Base-by-base conservation (phyloP, 352 stramenopile genomes). In the Globisporangium cystogenes region DNA sequence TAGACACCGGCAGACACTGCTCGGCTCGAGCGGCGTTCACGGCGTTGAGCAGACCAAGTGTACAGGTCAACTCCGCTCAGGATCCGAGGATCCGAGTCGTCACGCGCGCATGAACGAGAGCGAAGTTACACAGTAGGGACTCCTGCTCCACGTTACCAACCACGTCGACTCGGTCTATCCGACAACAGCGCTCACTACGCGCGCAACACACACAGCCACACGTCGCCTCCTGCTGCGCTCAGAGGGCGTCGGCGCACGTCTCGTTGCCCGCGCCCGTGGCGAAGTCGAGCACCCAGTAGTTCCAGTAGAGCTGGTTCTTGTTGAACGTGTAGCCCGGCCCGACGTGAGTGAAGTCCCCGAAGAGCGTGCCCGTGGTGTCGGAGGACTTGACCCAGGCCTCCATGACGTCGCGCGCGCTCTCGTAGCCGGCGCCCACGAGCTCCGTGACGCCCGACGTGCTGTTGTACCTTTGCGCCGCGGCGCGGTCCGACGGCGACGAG, bases 281-380 rank as follows among this genome's bases (percentile, higher is more conserved):
- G 39, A 74, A 71, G 49, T 74, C 66, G 21, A 71, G 44, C 16
- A 56, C 48, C 62, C 62, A 74, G 53, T 68, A 74, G 24, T 59
- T 64, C 52, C 57, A 63, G 55, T 71, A 71, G 24, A 45, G 44
- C 49, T 66, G 57, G 33, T 54, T 51, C 36, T 57, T 53, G 46
- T 71, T 71, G 66, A 55, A 66, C 26, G 62, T 62, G 59, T 63
- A 71, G 12, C 66, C 66, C 8, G 56, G 58, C 4, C 66, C 66
- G 42, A 74, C 33, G 55, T 65, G 66, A 35, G 57, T 58, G 49
- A 56, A 63, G 49, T 74, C 51, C 21, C 62, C 59, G 31, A 62
- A 64, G 12, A 74, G 5, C 51, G 48, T 62, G 48, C 36, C 48
- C 40, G 35, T 51, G 18, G 55, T 57, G 43, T 56, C 48, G 3